Conservation (phyloP, 176 grass and related monocot genomes). For the Coix lacrymajobi region DNA sequence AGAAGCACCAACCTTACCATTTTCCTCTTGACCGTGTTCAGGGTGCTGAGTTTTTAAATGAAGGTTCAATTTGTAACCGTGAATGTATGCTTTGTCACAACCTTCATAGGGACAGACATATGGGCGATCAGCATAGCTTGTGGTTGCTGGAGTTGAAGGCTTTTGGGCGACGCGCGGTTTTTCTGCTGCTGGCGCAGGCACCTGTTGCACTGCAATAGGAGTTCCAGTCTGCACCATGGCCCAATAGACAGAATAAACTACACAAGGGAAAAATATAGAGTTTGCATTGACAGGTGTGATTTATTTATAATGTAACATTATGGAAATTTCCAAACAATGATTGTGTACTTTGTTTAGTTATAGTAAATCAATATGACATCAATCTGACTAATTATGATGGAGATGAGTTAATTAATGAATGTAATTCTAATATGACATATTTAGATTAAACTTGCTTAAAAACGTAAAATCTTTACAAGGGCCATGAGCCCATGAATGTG, state of each 20-base stretch:
- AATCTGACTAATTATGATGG: background rate
- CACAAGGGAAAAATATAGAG: background rate
- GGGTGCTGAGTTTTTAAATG: conserved; percentile 79
- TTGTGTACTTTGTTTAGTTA: background rate
- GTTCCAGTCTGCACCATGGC: conserved; percentile 37
- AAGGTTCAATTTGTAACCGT: conserved; percentile 83
- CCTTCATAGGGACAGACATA: conserved; percentile 79
- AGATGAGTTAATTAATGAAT: background rate
- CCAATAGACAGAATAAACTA: background rate
- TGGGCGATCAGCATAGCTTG: conserved; percentile 47
- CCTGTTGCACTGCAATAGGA: conserved; percentile 31
- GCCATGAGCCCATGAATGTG: background rate
- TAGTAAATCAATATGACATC: background rate
- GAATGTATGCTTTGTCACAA: conserved; percentile 83
- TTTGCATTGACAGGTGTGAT: background rate
- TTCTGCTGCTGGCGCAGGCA: conserved; percentile 13
- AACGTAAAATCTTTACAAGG: background rate
- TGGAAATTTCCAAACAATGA: conserved; percentile 21
- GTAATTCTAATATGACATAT: background rate
- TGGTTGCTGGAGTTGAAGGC: conserved; percentile 22
- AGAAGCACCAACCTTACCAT: conserved; percentile 21
- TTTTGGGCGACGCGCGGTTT: conserved; percentile 37
- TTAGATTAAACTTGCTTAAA: background rate
- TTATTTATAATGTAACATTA: background rate
- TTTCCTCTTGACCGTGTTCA: conserved; percentile 45